Evolutionary conservation across 1,284 basidiomycete genomes (phyloP).

Genomic region (Ustilago bromivora): DNA sequence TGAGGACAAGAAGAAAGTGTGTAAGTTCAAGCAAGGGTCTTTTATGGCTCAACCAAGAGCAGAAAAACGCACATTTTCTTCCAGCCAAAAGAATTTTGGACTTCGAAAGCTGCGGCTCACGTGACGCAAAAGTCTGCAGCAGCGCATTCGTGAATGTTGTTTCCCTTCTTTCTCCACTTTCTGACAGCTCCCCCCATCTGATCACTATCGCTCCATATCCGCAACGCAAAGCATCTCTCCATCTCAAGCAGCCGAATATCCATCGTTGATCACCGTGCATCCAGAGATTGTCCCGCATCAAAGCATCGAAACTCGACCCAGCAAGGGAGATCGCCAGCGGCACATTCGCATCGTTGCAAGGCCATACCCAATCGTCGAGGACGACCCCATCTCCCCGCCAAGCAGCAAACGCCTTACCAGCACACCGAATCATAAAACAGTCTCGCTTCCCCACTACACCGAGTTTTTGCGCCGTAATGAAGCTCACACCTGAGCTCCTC

Average conservation of each 20-base stretch:
- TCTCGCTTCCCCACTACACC: not conserved
- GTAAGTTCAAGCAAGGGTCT: not conserved
- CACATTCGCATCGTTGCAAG: not conserved
- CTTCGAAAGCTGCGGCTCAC: constrained; percentile 23
- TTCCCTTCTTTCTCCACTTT: constrained; percentile 42
- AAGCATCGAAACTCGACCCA: not conserved
- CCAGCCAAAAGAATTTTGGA: constrained; percentile 2
- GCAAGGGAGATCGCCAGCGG: not conserved
- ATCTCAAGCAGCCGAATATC: not conserved
- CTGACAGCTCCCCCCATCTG: constrained; percentile 5
- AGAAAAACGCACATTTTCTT: constrained; percentile 6
- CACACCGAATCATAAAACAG: not conserved
- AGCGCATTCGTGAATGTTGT: constrained; percentile 11
- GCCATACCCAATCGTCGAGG: not conserved
- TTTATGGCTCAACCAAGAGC: not conserved
- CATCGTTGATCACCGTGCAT: not conserved
- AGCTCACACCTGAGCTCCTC: constrained; percentile 91
- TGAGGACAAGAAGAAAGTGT: not conserved
- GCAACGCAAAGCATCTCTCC: not conserved
- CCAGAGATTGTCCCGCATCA: not conserved
- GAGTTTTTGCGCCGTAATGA: constrained; percentile 74
- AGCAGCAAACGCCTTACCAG: not conserved
- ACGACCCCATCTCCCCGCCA: not conserved
- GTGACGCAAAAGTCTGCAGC: constrained; percentile 20
- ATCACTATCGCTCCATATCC: not conserved